Conservation (phyloP, 306 rosid genomes). For the Quercus wislizeni region DNA sequence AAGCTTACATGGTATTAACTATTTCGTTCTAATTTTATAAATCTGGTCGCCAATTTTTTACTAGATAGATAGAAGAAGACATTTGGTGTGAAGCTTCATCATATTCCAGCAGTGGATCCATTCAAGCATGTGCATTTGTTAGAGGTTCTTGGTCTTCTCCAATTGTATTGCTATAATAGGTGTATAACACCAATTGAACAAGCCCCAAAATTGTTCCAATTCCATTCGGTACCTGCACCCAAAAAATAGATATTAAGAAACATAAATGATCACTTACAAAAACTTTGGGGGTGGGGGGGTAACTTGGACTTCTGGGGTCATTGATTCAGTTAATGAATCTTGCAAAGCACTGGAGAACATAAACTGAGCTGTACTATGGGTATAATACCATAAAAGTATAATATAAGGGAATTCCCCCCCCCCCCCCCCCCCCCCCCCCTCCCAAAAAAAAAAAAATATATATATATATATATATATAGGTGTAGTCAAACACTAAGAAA, state of each 20-base stretch:
- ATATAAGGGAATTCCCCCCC: no score
- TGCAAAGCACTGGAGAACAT: neutral
- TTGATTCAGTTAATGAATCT: neutral
- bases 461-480: neutral
- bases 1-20: neutral
- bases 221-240: neutral
- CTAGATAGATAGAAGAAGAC: neutral
- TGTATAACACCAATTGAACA: neutral
- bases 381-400: neutral
- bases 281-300: neutral
- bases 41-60: neutral
- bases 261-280: neutral
- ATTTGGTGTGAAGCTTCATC: neutral
- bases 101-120: neutral
- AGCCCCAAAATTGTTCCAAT: neutral
- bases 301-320: neutral
- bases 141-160: neutral
- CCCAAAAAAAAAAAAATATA: no score
- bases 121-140: neutral
- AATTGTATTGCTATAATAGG: neutral
- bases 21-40: neutral
- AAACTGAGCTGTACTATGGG: neutral
- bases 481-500: neutral
- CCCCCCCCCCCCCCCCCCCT: fast-evolving
- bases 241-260: neutral